phyloP scores from a whole-genome alignment of 1,284 basidiomycete genomes.

The Apiotrichum gamsii region DNA sequence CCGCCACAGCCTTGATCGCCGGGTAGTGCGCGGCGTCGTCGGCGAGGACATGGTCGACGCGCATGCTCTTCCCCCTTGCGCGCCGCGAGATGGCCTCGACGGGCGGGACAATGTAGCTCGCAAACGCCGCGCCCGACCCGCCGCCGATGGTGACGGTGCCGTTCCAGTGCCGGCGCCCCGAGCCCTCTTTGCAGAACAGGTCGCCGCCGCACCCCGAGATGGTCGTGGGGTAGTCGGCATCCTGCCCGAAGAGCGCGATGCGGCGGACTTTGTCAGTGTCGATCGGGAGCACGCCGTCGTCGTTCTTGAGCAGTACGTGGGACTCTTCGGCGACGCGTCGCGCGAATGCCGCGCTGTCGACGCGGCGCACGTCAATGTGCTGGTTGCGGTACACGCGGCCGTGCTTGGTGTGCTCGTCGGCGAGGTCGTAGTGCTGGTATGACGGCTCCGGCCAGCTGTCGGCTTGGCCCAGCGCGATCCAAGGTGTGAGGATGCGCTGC shows the following conservation, averaged over 20 bases:
- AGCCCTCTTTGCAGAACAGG: conserved; percentile 34
- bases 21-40: conserved; percentile 32
- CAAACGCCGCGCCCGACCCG: conserved; percentile 40
- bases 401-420: conserved; percentile 26
- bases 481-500: conserved; percentile 54
- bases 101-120: conserved; percentile 42
- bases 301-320: conserved; percentile 26
- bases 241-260: conserved; percentile 41
- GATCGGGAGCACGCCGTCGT: conserved; percentile 9
- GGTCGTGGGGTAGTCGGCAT: conserved; percentile 38
- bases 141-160: conserved; percentile 44
- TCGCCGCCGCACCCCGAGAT: conserved; percentile 39
- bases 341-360: conserved; percentile 29
- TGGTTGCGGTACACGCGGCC: conserved; percentile 28
- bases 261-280: conserved; percentile 24
- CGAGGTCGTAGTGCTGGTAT: conserved; percentile 45
- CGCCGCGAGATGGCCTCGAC: conserved; percentile 41
- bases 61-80: conserved; percentile 26
- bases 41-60: conserved; percentile 39
- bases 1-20: conserved; percentile 30
- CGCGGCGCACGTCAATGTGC: conserved; percentile 28
- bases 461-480: conserved; percentile 58
- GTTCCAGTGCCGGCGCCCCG: conserved; percentile 39
- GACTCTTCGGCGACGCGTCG: conserved; percentile 38
- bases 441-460: conserved; percentile 52